A percentile compares a stretch with the other conserved stretches of the same genome.
These are phyloP conservation scores for Colletotrichum liaoningense DNA, from an alignment of 2,329 filamentous ascomycete species.

Conservation along the genomic window DNA sequence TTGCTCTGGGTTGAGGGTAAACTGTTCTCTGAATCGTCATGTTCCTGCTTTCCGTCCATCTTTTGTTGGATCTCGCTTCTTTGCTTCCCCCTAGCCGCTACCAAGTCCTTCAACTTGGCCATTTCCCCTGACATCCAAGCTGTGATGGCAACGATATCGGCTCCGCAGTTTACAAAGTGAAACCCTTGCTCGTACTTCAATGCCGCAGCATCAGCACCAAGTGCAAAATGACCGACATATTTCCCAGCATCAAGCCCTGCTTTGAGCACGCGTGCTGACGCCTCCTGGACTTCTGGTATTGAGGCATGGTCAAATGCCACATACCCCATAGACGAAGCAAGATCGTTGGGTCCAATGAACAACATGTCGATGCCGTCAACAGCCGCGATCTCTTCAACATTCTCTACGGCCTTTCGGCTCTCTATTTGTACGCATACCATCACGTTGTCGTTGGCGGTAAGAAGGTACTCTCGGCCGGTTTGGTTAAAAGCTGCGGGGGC, in stretches of 20 bases:
- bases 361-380: constrained; percentile 56
- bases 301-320: constrained; percentile 46
- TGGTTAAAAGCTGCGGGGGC: constrained; percentile 42
- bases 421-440: constrained; percentile 59
- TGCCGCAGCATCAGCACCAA: constrained; percentile 45
- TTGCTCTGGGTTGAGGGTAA: neutral
- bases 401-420: constrained; percentile 55
- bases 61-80: neutral
- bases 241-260: constrained; percentile 46
- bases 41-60: neutral
- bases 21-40: neutral
- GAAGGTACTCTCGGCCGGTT: constrained; percentile 55
- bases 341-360: constrained; percentile 59
- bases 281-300: constrained; percentile 45
- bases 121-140: constrained; percentile 49
- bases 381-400: constrained; percentile 55
- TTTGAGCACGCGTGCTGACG: constrained; percentile 40
- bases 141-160: constrained; percentile 49
- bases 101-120: constrained; percentile 39
- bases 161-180: constrained; percentile 50
- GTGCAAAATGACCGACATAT: constrained; percentile 47
- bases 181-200: constrained; percentile 43
- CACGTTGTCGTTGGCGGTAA: constrained; percentile 60
- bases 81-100: constrained; percentile 18
- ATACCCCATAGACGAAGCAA: constrained; percentile 46